Conservation (phyloP, 2,329 filamentous ascomycete genomes). For the Akanthomyces uredinophilus region DNA sequence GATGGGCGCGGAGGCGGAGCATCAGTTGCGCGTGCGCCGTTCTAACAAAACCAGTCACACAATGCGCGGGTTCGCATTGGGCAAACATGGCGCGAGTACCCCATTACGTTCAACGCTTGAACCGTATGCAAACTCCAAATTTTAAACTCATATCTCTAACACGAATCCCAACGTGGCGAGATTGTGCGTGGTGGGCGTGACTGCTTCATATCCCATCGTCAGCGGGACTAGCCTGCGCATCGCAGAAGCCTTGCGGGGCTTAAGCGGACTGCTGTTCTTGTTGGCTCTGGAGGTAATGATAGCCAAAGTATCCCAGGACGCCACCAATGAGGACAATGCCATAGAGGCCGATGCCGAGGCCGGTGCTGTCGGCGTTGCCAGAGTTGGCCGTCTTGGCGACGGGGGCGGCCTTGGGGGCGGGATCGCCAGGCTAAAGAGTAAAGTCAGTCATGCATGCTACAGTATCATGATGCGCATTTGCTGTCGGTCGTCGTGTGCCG, state of each 20-base stretch:
- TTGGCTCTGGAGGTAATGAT: constrained; percentile 72
- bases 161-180: background rate
- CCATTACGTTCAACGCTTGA: constrained; percentile 11
- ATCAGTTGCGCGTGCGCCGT: constrained; percentile 12
- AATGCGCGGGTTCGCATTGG: background rate
- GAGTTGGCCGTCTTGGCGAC: constrained; percentile 45
- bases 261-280: constrained; percentile 34
- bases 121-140: constrained; percentile 9
- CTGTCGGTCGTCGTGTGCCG: background rate
- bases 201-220: background rate
- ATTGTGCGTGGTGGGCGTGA: background rate
- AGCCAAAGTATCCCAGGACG: constrained; percentile 70
- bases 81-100: background rate
- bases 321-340: constrained; percentile 74
- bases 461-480: background rate
- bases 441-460: background rate
- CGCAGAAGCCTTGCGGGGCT: background rate
- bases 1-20: constrained; percentile 12
- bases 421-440: constrained; percentile 65
- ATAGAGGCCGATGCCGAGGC: constrained; percentile 75
- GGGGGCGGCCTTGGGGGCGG: constrained; percentile 58
- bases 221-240: background rate
- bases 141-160: constrained; percentile 1
- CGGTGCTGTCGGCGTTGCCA: constrained; percentile 44
- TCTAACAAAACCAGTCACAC: constrained; percentile 11